phyloP scores from a whole-genome alignment of 257 asterid species.

The Scutellaria minor region DNA sequence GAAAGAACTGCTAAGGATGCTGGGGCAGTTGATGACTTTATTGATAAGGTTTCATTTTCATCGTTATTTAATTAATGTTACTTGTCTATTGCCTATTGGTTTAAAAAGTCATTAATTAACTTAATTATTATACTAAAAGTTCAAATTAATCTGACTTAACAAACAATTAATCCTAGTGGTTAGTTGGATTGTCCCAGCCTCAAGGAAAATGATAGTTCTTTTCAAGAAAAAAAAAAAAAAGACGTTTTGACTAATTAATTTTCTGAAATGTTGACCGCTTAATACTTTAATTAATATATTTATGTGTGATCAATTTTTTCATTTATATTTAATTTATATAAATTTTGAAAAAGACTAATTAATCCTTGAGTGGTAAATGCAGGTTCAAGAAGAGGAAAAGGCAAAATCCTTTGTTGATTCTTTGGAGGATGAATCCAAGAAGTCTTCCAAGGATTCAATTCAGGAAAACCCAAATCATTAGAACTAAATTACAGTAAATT shows the following conservation, averaged over 20 bases:
- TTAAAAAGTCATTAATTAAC: slow-evolving; percentile 1
- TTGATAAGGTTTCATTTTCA: slow-evolving; percentile 48
- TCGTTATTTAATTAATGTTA: not conserved
- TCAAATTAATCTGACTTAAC: no score
- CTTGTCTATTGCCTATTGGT: not conserved
- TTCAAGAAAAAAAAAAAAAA: no score
- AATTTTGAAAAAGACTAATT: not conserved
- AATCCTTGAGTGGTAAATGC: slow-evolving; percentile 14
- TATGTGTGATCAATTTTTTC: not conserved
- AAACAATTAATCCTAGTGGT: not conserved
- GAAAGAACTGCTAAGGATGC: slow-evolving; percentile 53
- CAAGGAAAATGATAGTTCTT: slow-evolving; percentile 18
- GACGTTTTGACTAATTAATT: no score
- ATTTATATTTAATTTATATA: not conserved
- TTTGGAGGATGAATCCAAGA: slow-evolving; percentile 26
- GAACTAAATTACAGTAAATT: not conserved
- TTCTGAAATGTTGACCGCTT: not conserved
- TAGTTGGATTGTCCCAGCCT: not conserved
- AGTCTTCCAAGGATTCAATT: slow-evolving; percentile 23
- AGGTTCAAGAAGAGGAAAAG: slow-evolving; percentile 54
- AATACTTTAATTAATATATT: not conserved
- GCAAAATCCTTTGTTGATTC: slow-evolving; percentile 36
- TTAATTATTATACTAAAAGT: not conserved
- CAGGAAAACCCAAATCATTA: slow-evolving; percentile 28
- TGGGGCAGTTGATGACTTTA: slow-evolving; percentile 47